Conservation (phyloP, 176 grass and related monocot genomes). For the Oryza glumipatula region DNA sequence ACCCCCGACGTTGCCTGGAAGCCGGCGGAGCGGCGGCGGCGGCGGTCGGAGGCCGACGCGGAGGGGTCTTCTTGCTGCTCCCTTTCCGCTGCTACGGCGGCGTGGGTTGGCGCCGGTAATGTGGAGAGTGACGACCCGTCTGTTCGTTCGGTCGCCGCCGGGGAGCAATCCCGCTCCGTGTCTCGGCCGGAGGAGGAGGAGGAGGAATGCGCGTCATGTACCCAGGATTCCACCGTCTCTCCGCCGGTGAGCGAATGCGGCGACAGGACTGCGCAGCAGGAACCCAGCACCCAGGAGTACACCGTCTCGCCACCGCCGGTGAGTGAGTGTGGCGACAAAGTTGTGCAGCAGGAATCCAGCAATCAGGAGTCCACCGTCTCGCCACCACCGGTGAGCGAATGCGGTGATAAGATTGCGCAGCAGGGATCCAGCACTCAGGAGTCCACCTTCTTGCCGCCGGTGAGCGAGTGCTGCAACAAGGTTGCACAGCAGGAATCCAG, state of each 20-base stretch:
- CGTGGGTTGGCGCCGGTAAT: background rate
- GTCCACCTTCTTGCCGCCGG: too few species aligned
- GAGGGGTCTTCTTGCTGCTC: constrained; percentile 29
- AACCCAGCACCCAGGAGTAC: constrained; percentile 19
- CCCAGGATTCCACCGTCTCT: constrained; percentile 25
- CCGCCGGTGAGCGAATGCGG: background rate
- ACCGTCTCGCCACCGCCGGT: background rate
- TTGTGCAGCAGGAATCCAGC: background rate
- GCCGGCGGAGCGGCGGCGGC: background rate
- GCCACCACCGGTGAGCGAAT: background rate
- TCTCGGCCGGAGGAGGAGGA: background rate
- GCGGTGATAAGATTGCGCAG: background rate
- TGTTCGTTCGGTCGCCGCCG: background rate
- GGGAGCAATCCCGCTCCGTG: constrained; percentile 10
- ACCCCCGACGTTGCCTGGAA: constrained; percentile 31
- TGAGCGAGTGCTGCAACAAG: too few species aligned
- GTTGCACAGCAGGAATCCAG: too few species aligned
- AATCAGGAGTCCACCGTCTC: constrained; percentile 25
- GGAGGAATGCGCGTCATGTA: background rate
- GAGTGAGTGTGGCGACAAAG: background rate
- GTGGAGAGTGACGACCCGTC: background rate
- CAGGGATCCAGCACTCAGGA: too few species aligned
- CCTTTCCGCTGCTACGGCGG: background rate
- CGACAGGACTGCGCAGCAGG: background rate
- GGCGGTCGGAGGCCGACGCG: background rate